Evolutionary conservation across 2,329 filamentous ascomycete species (phyloP).

Genomic region (Microdochium trichocladiopsis): DNA sequence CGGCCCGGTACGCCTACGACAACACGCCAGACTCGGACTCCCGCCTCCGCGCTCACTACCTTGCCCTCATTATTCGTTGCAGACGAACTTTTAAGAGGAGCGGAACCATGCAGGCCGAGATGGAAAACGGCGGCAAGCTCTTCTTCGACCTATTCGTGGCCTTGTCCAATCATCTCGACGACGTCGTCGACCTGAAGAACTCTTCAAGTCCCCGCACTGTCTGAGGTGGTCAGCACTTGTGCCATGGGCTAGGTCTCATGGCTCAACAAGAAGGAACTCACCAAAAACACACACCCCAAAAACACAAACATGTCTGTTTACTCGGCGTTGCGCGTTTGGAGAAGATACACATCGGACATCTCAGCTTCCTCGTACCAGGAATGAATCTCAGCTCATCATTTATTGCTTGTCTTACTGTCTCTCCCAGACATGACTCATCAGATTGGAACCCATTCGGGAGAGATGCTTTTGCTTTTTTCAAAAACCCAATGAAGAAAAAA

Average conservation of each 20-base stretch:
- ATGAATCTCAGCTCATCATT: slow-evolving; percentile 4
- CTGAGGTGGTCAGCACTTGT: slow-evolving; percentile 26
- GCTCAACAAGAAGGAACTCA: neutral
- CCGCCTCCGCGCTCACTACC: slow-evolving; percentile 89
- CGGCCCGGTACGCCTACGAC: slow-evolving; percentile 90
- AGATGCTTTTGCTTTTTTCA: slow-evolving; percentile 5
- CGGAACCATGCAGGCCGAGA: slow-evolving; percentile 97
- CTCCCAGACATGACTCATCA: slow-evolving; percentile 31
- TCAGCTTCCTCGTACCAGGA: neutral
- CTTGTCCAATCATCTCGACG: slow-evolving; percentile 97
- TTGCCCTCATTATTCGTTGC: slow-evolving; percentile 94
- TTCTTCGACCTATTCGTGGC: slow-evolving; percentile 98
- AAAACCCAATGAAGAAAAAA: slow-evolving; percentile 3
- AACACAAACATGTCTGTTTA: slow-evolving; percentile 1
- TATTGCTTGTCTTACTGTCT: slow-evolving; percentile 23
- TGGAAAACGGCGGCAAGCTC: slow-evolving; percentile 90
- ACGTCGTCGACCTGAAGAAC: slow-evolving; percentile 81
- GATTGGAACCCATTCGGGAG: slow-evolving; percentile 45
- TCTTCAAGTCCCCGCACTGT: slow-evolving; percentile 51
- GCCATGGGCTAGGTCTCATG: neutral
- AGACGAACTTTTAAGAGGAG: slow-evolving; percentile 97
- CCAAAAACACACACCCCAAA: neutral
- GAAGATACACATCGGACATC: slow-evolving; percentile 1
- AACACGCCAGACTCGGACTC: slow-evolving; percentile 92
- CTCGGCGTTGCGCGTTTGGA: slow-evolving; percentile 4